phyloP scores from a whole-genome alignment of 495 filamentous ascomycete species.

The Penicillium alfredii region DNA sequence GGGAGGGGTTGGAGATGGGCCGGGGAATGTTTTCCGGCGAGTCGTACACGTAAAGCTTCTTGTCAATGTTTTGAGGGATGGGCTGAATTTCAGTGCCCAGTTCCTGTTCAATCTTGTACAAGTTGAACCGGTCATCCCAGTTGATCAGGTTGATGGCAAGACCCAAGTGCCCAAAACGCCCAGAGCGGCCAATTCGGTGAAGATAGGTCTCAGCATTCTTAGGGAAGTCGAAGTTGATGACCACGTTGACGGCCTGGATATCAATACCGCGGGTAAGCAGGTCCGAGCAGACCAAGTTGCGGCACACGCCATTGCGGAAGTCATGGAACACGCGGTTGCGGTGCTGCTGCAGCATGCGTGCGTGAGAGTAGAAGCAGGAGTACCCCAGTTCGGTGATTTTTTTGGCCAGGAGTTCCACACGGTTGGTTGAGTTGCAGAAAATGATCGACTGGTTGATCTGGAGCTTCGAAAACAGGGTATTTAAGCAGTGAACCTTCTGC shows the following conservation, averaged over 20 bases:
- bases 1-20: slow-evolving; percentile 51
- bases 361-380: slow-evolving; percentile 99
- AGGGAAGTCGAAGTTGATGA: slow-evolving; percentile 99
- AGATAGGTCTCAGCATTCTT: slow-evolving; percentile 99
- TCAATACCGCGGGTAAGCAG: slow-evolving; percentile 97
- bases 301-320: slow-evolving; percentile 94
- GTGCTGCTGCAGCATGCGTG: slow-evolving; percentile 95
- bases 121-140: slow-evolving; percentile 98
- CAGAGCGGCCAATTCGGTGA: slow-evolving; percentile 95
- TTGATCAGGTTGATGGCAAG: slow-evolving; percentile 98
- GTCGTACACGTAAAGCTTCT: slow-evolving; percentile 97
- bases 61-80: slow-evolving; percentile 91
- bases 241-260: slow-evolving; percentile 98
- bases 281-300: slow-evolving; percentile 97
- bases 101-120: slow-evolving; percentile 98
- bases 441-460: slow-evolving; percentile 99
- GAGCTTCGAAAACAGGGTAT: slow-evolving; percentile 96
- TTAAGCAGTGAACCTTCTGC: slow-evolving; percentile 98
- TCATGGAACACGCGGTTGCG: slow-evolving; percentile 99
- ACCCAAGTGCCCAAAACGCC: slow-evolving; percentile 93
- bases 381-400: slow-evolving; percentile 99
- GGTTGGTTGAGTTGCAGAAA: slow-evolving; percentile 99
- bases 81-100: slow-evolving; percentile 95
- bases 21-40: slow-evolving; percentile 90
- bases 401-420: slow-evolving; percentile 94